Percentiles rank a stretch among this genome's conserved stretches.
Conservation (phyloP, 2,329 filamentous ascomycete genomes). For the Cyphellophora attinorum region DNA sequence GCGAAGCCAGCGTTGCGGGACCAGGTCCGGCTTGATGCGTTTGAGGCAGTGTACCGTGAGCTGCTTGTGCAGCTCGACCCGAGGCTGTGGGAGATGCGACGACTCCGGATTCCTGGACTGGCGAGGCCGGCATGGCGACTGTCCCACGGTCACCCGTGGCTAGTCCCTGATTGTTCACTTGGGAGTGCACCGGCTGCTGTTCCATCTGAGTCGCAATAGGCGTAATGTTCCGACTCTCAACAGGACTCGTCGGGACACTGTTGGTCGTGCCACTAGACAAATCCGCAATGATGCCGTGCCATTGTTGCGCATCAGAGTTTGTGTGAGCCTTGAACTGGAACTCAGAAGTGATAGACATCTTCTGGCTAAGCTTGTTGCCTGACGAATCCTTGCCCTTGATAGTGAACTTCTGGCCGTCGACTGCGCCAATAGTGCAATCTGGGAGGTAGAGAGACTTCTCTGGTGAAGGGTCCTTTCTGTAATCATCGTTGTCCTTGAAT, state of each 20-base stretch:
- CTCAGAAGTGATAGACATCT: constrained; percentile 70
- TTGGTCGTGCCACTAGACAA: constrained; percentile 9
- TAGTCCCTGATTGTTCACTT: too few relatives aligned
- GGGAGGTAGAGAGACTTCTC: constrained; percentile 88
- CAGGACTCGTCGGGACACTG: constrained; percentile 14
- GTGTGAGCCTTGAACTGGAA: constrained; percentile 82
- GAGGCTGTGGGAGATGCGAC: not conserved
- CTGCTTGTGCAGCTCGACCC: not conserved
- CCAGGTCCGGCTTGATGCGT: not conserved
- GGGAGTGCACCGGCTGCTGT: constrained; percentile 3
- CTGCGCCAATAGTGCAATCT: constrained; percentile 68
- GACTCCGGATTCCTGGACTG: not conserved
- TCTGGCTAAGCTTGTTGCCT: constrained; percentile 66
- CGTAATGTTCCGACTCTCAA: constrained; percentile 11
- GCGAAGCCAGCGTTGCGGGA: not conserved
- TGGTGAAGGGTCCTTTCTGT: constrained; percentile 62
- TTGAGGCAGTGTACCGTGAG: not conserved
- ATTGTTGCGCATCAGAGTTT: constrained; percentile 68
- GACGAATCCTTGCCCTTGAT: constrained; percentile 90
- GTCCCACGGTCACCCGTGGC: too few relatives aligned
- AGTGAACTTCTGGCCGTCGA: constrained; percentile 75
- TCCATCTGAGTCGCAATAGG: constrained; percentile 11
- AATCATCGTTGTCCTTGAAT: constrained; percentile 84
- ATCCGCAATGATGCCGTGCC: constrained; percentile 61
- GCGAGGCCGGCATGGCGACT: too few relatives aligned